phyloP scores from a whole-genome alignment of 345 rosid genomes.

The Murraya paniculata region DNA sequence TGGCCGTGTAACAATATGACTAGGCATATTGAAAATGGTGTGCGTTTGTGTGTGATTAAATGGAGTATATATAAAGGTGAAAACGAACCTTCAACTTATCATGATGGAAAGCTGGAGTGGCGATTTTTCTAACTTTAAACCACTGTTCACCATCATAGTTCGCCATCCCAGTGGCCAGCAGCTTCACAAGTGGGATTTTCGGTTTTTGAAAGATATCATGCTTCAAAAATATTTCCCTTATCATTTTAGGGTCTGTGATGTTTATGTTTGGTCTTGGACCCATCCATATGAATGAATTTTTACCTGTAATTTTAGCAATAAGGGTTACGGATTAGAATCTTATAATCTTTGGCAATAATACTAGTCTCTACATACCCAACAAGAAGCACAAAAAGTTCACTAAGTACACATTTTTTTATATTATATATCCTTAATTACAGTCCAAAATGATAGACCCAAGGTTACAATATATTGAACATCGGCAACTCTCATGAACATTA shows the following conservation, averaged over 20 bases:
- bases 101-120: slow-evolving; percentile 54
- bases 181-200: slow-evolving; percentile 27
- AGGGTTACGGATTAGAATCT: no score
- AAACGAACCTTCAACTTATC: slow-evolving; percentile 54
- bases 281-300: no score
- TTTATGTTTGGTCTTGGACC: slow-evolving; percentile 26
- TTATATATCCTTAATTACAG: no score
- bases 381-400: no score
- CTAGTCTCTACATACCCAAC: no score
- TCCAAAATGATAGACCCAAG: no score
- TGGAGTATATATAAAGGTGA: neutral
- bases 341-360: no score
- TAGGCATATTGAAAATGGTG: neutral
- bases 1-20: neutral
- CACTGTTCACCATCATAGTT: slow-evolving; percentile 51
- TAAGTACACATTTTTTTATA: no score
- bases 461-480: no score
- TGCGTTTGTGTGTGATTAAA: no score
- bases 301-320: no score
- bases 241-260: slow-evolving; percentile 41
- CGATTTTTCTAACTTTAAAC: slow-evolving; percentile 46
- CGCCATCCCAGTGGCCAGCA: slow-evolving; percentile 32
- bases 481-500: no score
- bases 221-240: slow-evolving; percentile 44
- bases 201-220: slow-evolving; percentile 33